Conservation (phyloP, 305 asterid species). For the Fraxinus ornus region DNA sequence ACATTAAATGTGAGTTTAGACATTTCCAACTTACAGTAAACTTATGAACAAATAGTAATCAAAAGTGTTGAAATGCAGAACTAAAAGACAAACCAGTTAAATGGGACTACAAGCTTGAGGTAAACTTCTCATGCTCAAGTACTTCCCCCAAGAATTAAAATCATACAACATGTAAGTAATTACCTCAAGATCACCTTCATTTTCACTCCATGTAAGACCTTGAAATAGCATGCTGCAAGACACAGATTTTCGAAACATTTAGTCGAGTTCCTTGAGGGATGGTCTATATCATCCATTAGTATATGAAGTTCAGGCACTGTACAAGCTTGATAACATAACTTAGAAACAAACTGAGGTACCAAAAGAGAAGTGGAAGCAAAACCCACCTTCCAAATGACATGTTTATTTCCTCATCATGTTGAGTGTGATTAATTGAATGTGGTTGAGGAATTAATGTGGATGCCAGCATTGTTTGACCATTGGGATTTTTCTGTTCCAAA, state of each 20-base stretch:
- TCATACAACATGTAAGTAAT: slow-evolving; percentile 10
- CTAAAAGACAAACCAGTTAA: slow-evolving; percentile 18
- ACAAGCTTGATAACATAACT: background rate
- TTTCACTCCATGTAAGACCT: slow-evolving; percentile 81
- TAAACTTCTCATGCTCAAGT: background rate
- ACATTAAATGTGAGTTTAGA: background rate
- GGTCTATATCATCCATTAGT: background rate
- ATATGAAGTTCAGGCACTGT: background rate
- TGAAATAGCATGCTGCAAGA: slow-evolving; percentile 87
- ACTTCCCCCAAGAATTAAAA: slow-evolving; percentile 3
- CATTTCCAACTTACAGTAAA: background rate
- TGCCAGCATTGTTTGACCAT: slow-evolving; percentile 87
- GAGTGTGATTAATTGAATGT: slow-evolving; percentile 57
- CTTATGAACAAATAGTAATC: background rate
- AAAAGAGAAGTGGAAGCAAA: slow-evolving; percentile 12
- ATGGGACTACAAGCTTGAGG: slow-evolving; percentile 3
- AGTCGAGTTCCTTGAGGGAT: background rate
- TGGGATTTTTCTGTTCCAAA: slow-evolving; percentile 68
- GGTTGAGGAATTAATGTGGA: slow-evolving; percentile 90
- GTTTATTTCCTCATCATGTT: slow-evolving; percentile 79
- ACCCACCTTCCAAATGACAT: slow-evolving; percentile 93
- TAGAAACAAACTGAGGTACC: slow-evolving; percentile 4
- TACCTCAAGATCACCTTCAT: slow-evolving; percentile 95
- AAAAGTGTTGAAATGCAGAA: background rate
- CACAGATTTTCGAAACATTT: slow-evolving; percentile 21